phyloP scores from a whole-genome alignment of 148 eudicot species.

The Cornus florida region DNA sequence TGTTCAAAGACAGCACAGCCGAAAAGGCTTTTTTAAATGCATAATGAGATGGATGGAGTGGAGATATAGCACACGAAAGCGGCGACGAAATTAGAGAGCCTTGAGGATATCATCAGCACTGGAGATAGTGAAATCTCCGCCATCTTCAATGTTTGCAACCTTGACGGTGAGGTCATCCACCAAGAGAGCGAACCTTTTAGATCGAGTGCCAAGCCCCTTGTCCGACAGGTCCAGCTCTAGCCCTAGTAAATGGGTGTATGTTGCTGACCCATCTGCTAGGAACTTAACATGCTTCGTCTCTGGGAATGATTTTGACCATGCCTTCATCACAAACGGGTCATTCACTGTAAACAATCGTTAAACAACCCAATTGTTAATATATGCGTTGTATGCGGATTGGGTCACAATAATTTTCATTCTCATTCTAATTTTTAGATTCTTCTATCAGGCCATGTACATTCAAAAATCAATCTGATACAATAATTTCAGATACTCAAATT shows the following conservation, averaged over 20 bases:
- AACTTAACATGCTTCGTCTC: slow-evolving; percentile 2
- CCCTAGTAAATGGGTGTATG: slow-evolving; percentile 4
- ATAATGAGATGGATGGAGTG: too few species aligned
- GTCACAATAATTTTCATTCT: too few species aligned
- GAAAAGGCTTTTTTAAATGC: too few species aligned
- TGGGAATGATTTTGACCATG: neutral
- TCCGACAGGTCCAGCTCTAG: slow-evolving; percentile 6
- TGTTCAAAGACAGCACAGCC: too few species aligned
- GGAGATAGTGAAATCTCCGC: too few species aligned
- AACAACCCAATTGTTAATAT: neutral
- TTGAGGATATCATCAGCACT: too few species aligned
- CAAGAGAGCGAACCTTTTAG: neutral
- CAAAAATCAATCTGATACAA: neutral
- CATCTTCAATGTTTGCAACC: neutral
- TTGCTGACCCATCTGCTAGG: slow-evolving; percentile 7
- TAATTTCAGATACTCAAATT: too few species aligned
- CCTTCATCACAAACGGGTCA: neutral
- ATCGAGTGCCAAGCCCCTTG: neutral
- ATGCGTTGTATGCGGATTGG: too few species aligned
- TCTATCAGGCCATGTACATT: too few species aligned
- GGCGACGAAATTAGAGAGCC: too few species aligned
- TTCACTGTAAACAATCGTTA: neutral
- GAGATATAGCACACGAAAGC: too few species aligned
- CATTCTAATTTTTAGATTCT: neutral
- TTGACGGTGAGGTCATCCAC: neutral